phyloP scores from a whole-genome alignment of 2,329 filamentous ascomycete species.

The Biscogniauxia mediterranea region DNA sequence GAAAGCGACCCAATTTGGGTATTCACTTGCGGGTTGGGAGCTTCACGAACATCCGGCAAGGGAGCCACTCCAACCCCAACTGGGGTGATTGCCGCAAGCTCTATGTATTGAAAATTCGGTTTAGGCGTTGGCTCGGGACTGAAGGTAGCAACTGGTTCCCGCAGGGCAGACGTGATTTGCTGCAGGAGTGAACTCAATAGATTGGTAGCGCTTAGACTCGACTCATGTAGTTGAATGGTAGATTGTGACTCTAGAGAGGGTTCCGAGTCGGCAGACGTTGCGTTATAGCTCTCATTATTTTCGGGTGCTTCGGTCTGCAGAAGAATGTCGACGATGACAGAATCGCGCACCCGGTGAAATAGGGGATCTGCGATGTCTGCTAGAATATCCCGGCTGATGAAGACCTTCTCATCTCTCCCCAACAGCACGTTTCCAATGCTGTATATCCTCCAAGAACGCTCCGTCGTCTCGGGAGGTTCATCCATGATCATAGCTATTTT shows the following conservation, averaged over 20 bases:
- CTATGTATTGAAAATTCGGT: slow-evolving; percentile 40
- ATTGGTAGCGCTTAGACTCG: slow-evolving; percentile 23
- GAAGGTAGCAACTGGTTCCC: slow-evolving; percentile 40
- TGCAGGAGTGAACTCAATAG: slow-evolving; percentile 41
- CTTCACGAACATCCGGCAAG: slow-evolving; percentile 63
- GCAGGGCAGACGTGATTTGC: slow-evolving; percentile 49
- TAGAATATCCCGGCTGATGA: slow-evolving; percentile 73
- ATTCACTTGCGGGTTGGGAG: slow-evolving; percentile 42
- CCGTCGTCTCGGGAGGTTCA: slow-evolving; percentile 39
- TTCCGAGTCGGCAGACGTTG: slow-evolving; percentile 28
- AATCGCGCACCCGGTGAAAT: slow-evolving; percentile 75
- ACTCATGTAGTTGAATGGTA: slow-evolving; percentile 21
- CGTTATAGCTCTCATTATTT: slow-evolving; percentile 17
- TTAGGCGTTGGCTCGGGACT: slow-evolving; percentile 34
- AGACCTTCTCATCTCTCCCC: slow-evolving; percentile 84
- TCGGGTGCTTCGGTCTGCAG: slow-evolving; percentile 48
- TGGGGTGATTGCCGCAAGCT: slow-evolving; percentile 54
- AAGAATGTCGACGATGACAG: slow-evolving; percentile 70
- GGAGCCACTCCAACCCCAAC: slow-evolving; percentile 62
- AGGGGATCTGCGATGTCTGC: slow-evolving; percentile 78
- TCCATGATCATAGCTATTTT: slow-evolving; percentile 68
- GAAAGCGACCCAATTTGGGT: slow-evolving; percentile 47
- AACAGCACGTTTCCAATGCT: slow-evolving; percentile 78
- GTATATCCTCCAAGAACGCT: slow-evolving; percentile 66
- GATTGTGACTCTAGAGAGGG: slow-evolving; percentile 28